These are phyloP conservation scores for Calonectria pteridis DNA, from an alignment of 2,329 filamentous ascomycete species.

Conservation along the genomic window DNA sequence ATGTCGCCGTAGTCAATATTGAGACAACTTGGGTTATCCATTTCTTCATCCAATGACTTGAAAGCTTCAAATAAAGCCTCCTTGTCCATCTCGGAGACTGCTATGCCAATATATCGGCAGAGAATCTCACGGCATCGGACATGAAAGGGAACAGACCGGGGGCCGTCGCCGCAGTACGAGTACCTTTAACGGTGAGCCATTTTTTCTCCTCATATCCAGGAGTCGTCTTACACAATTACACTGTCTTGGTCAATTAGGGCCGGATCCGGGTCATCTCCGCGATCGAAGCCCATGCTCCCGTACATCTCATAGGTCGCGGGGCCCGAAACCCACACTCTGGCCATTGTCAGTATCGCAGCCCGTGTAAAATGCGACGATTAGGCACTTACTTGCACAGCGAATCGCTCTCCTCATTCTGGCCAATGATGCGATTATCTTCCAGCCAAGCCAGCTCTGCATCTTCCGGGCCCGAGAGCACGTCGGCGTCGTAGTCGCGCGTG, in stretches of 20 bases:
- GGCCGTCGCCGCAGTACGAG: neutral
- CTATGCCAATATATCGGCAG: slow-evolving; percentile 1
- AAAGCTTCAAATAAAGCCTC: slow-evolving; percentile 15
- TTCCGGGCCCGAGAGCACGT: neutral
- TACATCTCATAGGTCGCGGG: neutral
- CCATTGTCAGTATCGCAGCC: neutral
- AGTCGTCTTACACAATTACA: neutral
- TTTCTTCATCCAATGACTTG: neutral
- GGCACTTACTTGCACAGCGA: neutral
- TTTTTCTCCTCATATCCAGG: neutral
- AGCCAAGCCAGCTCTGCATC: slow-evolving; percentile 6
- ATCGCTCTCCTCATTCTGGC: neutral
- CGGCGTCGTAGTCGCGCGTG: neutral
- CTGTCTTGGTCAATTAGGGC: neutral
- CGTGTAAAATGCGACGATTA: neutral
- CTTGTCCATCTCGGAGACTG: slow-evolving; percentile 3
- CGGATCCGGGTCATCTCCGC: neutral
- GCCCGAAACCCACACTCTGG: slow-evolving; percentile 5
- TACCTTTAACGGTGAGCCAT: slow-evolving; percentile 16
- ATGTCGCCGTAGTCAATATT: slow-evolving; percentile 20
- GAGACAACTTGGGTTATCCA: neutral
- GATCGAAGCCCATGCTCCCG: neutral
- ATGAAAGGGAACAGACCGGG: slow-evolving; percentile 12
- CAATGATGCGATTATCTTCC: slow-evolving; percentile 6
- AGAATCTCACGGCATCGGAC: slow-evolving; percentile 15